Percentiles rank a stretch among this genome's conserved stretches.
phyloP scores from a whole-genome alignment of 768 basidiomycete species.

The Amanita polypyramis region DNA sequence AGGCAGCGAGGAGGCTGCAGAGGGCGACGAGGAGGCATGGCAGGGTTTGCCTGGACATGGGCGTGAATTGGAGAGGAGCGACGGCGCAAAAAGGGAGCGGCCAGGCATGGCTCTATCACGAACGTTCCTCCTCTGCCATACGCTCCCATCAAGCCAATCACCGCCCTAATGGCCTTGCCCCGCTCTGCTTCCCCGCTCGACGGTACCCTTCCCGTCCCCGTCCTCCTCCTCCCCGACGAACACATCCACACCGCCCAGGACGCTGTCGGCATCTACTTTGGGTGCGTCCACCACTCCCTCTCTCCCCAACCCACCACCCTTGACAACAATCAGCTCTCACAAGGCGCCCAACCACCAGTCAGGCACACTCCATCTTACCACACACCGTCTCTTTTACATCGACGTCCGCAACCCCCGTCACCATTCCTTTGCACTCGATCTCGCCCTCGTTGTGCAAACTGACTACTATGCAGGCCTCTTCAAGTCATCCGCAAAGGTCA shows the following conservation, averaged over 20 bases:
- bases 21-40: constrained; percentile 4
- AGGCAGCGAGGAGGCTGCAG: constrained; percentile 11
- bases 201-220: constrained; percentile 69
- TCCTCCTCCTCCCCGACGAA: constrained; percentile 76
- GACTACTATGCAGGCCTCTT: constrained; percentile 88
- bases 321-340: constrained; percentile 54
- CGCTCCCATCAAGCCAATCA: constrained; percentile 4
- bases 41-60: constrained; percentile 1
- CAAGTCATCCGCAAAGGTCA: constrained; percentile 83
- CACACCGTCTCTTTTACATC: constrained; percentile 81
- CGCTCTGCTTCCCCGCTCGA: constrained; percentile 50
- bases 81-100: background rate
- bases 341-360: constrained; percentile 74
- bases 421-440: constrained; percentile 58
- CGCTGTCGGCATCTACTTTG: constrained; percentile 83
- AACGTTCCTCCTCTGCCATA: constrained; percentile 3
- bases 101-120: constrained; percentile 8
- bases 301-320: constrained; percentile 13
- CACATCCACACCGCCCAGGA: constrained; percentile 64
- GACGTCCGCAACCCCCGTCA: constrained; percentile 36
- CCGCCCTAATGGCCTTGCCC: constrained; percentile 38
- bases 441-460: constrained; percentile 59
- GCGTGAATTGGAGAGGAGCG: background rate
- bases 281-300: constrained; percentile 39
- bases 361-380: constrained; percentile 64